Base-by-base conservation (phyloP, 2,329 filamentous ascomycete species). In the Botrytis paeoniae region DNA sequence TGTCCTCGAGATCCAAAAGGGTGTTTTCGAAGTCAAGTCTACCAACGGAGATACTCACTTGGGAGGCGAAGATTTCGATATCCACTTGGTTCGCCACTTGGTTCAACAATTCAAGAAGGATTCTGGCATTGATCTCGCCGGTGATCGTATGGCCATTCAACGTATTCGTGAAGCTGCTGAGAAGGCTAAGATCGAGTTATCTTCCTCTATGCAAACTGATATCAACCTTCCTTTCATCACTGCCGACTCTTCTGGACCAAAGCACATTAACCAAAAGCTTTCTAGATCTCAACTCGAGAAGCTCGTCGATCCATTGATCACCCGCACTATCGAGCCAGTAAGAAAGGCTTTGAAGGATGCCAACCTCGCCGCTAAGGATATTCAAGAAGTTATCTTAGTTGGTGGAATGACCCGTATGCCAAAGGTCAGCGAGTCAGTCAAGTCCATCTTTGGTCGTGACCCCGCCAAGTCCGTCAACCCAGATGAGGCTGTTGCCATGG, bases 351-450 rank as follows among this genome's bases (percentile, higher is more conserved):
- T 98, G 75, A 98, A 98, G 90, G 95, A 98, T 84, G 95, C 95
- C 83, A 91, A 91, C 84, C 90, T 98, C 64, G 87, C 93, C 84
- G 90, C 95, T 79, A 97, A 94, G 87, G 95, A 98, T 75, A 97
- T 98, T 82, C 93, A 98, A 85, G 95, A 98, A 83, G 93, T 98
- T 79, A 97, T 98, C 83, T 92, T 98, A 61, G 95, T 98, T 72
- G 95, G 95, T 91, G 95, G 95, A 86, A 98, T 98, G 95, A 98
- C 95, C 80, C 95, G 95, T 87, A 98, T 98, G 95, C 95, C 95
- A 83, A 98, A 98, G 92, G 95, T 98, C 78, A 88, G 90, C 76
- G 94, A 98, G 87, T 96, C 94, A 62, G 95, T 98, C 84, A 97
- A 97, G 92, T 90, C 87, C 87, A 95, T 98, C 83, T 98, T 98